phyloP scores from a whole-genome alignment of 2,329 filamentous ascomycete genomes.

The Orbilia blumenaviensis region DNA sequence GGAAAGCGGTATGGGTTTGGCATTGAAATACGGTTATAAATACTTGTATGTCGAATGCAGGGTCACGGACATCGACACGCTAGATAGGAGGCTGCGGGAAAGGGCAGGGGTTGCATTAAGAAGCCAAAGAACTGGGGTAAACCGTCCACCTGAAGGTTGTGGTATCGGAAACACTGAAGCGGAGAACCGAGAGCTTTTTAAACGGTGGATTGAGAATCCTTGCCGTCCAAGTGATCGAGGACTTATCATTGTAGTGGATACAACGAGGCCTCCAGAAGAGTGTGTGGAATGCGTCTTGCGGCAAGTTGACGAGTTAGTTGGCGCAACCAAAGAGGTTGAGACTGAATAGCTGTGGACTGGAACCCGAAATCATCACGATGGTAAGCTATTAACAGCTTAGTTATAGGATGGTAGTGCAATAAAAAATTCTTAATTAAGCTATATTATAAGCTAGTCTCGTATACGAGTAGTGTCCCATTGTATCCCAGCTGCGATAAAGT shows the following conservation, averaged over 20 bases:
- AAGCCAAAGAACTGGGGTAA: constrained; percentile 59
- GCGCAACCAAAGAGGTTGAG: not conserved
- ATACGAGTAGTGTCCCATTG: too few species aligned
- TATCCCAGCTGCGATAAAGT: too few species aligned
- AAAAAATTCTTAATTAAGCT: too few species aligned
- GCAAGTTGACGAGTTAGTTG: constrained; percentile 49
- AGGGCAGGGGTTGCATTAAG: constrained; percentile 55
- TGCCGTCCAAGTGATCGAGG: constrained; percentile 57
- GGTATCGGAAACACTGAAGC: constrained; percentile 4
- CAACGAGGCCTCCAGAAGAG: constrained; percentile 53
- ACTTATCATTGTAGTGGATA: constrained; percentile 57
- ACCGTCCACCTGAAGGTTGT: constrained; percentile 56
- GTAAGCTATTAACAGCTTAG: too few species aligned
- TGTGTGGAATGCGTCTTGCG: constrained; percentile 56
- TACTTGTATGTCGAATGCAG: constrained; percentile 60
- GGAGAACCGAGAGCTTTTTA: constrained; percentile 56
- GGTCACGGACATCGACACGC: constrained; percentile 58
- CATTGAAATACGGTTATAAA: constrained; percentile 54
- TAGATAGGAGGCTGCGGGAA: constrained; percentile 58
- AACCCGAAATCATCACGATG: too few species aligned
- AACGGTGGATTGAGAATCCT: constrained; percentile 59
- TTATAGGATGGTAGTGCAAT: too few species aligned
- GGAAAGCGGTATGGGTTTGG: constrained; percentile 58
- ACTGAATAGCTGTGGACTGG: too few species aligned
- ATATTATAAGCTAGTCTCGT: too few species aligned